Evolutionary conservation across 108 stramenopile species (phyloP), one percentile per base, ranked within the genome.

Genomic region (Stephanodiscus triporus): DNA sequence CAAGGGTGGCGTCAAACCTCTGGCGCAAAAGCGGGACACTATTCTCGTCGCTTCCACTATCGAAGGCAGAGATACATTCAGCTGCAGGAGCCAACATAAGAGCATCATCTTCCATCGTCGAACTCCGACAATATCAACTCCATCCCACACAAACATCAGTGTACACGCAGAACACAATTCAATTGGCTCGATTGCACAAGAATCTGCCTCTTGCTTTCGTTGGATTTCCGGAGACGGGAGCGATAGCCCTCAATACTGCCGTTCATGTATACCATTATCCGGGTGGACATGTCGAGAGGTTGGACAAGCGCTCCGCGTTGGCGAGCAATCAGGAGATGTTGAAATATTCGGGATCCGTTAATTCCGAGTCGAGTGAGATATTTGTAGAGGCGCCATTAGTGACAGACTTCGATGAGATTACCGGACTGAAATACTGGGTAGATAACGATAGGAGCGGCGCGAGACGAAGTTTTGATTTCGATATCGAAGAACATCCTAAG

Each of bases 181-280:
- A 56, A 59, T 62, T 85, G 6, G 37, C 77, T 8, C 38, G 38
- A 23, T 47, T 75, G 29, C 68, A 80, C 16, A 80, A 73, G 64
- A 51, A 77, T 11, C 59, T 77, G 8, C 88, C 86, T 6, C 58
- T 91, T 0, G 69, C 85, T 13, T 70, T 87, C 22, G 85, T 87
- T 48, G 76, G 75, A 32, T 62, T 82, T 10, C 87, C 87, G 1
- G 90, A 91, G 68, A 86, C 84, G 2, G 88, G 88, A 4, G 85
- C 86, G 4, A 66, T 70, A 7, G 47, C 78, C 43, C 76, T 87
- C 11, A 68, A 89, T 47, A 74, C 81, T 14, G 87, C 86, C 13
- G 79, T 84, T 1, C 88, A 85, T 58, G 45, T 85, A 6, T 92
- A 92, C 54, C 86, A 85, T 62, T 92, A 86, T 73, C 38, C 62